phyloP scores from a whole-genome alignment of 2,329 filamentous ascomycete genomes.

The Aspergillus aculeatus region DNA sequence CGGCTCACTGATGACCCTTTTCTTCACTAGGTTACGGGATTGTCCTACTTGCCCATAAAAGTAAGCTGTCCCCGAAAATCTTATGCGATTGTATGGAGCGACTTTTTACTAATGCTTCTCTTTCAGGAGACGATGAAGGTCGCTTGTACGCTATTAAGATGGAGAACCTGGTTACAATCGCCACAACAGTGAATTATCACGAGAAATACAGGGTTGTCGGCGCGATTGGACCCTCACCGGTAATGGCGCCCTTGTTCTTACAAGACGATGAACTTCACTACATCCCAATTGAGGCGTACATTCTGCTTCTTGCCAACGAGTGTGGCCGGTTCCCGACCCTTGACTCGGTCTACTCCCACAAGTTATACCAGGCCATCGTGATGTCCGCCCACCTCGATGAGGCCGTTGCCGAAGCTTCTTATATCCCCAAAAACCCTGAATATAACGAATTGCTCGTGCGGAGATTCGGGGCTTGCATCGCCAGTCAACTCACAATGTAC shows the following conservation, averaged over 20 bases:
- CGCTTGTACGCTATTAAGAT: slow-evolving; percentile 1
- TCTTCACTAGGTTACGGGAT: neutral
- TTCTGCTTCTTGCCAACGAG: slow-evolving; percentile 24
- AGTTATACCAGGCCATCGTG: slow-evolving; percentile 23
- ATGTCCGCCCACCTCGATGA: slow-evolving; percentile 29
- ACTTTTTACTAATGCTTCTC: neutral
- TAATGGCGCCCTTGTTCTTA: neutral
- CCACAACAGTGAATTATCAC: neutral
- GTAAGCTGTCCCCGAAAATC: neutral
- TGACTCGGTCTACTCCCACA: slow-evolving; percentile 30
- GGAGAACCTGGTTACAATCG: neutral
- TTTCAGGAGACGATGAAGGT: neutral
- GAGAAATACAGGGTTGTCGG: neutral
- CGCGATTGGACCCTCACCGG: neutral
- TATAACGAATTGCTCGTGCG: no score
- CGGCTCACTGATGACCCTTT: neutral
- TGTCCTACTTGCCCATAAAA: slow-evolving; percentile 1
- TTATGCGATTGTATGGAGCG: neutral
- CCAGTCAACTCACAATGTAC: no score
- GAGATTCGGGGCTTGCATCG: no score
- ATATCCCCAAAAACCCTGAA: neutral
- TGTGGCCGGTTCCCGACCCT: slow-evolving; percentile 29
- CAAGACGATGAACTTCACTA: neutral
- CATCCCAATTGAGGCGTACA: slow-evolving; percentile 26
- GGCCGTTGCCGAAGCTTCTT: slow-evolving; percentile 5